These are phyloP conservation scores for Venturia carpophila DNA, from an alignment of 2,329 filamentous ascomycete species.

Conservation along the genomic window DNA sequence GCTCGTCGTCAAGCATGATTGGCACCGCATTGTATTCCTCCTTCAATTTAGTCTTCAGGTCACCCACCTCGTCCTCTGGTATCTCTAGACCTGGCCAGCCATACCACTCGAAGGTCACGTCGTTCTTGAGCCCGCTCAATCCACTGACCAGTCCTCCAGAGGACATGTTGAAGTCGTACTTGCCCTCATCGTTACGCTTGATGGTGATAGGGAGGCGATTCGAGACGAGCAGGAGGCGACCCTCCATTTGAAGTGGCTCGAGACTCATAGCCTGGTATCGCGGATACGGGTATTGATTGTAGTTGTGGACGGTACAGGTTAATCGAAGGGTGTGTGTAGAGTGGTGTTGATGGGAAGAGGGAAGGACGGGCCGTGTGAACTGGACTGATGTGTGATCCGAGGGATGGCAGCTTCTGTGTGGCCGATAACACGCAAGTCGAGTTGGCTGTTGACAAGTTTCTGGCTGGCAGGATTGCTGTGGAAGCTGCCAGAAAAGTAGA, in stretches of 20 bases:
- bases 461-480: no score
- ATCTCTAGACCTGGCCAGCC: constrained; percentile 94
- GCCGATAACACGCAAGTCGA: not conserved
- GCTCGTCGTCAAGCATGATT: constrained; percentile 86
- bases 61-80: constrained; percentile 69
- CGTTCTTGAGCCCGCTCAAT: constrained; percentile 82
- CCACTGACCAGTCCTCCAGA: constrained; percentile 93
- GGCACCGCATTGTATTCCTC: constrained; percentile 85
- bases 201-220: constrained; percentile 96
- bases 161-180: constrained; percentile 92
- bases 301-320: not conserved
- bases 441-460: not conserved
- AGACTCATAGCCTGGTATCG: not conserved
- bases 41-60: constrained; percentile 69
- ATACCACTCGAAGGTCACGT: constrained; percentile 95
- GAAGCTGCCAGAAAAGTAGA: no score
- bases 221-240: constrained; percentile 72
- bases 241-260: constrained; percentile 25
- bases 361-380: not conserved
- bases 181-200: constrained; percentile 83
- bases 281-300: not conserved
- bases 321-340: not conserved
- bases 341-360: not conserved
- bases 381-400: not conserved
- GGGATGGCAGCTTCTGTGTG: not conserved